phyloP scores from a whole-genome alignment of 129 eudicot genomes.

The Deinandra increscens region DNA sequence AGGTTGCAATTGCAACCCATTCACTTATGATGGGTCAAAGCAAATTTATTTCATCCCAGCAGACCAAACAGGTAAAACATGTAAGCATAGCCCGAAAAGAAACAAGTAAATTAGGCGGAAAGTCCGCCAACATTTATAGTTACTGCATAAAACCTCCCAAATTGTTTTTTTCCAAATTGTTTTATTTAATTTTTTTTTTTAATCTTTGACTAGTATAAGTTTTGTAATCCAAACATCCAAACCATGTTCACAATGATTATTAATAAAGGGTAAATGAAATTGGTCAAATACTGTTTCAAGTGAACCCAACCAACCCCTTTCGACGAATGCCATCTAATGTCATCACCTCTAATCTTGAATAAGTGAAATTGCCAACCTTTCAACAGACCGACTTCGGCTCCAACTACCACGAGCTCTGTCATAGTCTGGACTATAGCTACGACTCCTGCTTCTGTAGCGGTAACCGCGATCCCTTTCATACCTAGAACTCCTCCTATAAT shows the following conservation, averaged over 20 bases:
- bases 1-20: not conserved
- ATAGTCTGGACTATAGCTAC: slow-evolving; percentile 54
- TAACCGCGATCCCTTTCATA: slow-evolving; percentile 44
- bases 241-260: not conserved
- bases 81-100: too few species aligned
- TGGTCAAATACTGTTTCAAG: not conserved
- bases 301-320: not conserved
- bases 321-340: not conserved
- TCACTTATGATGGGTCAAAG: not conserved
- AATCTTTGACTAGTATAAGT: not conserved
- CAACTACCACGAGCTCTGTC: slow-evolving; percentile 47
- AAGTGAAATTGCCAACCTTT: slow-evolving; percentile 37
- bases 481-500: slow-evolving; percentile 56
- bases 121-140: too few species aligned
- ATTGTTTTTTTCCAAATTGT: not conserved
- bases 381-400: slow-evolving; percentile 49
- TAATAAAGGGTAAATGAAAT: not conserved
- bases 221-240: not conserved
- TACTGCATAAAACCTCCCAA: not conserved
- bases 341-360: slow-evolving; percentile 1
- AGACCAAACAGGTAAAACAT: too few species aligned
- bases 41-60: too few species aligned
- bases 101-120: too few species aligned
- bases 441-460: slow-evolving; percentile 60
- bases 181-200: too few species aligned